Percentiles rank a stretch among this genome's conserved stretches.
These are phyloP conservation scores for Corchorus olitorius DNA, from an alignment of 345 rosid species.

Conservation along the genomic window DNA sequence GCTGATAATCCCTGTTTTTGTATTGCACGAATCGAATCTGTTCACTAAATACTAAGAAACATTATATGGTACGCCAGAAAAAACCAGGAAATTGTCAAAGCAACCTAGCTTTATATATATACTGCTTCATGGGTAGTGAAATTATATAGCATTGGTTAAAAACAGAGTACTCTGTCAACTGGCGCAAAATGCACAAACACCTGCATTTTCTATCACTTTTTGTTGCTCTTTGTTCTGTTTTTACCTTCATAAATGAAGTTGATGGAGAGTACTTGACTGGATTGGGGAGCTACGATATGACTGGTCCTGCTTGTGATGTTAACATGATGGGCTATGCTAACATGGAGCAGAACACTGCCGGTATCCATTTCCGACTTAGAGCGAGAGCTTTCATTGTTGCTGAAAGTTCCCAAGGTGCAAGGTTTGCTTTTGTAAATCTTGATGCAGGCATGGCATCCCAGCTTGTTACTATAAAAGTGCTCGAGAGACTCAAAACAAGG, in stretches of 20 bases:
- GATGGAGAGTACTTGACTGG: slow-evolving; percentile 51
- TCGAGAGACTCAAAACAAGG: slow-evolving; percentile 49
- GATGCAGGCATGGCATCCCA: slow-evolving; percentile 72
- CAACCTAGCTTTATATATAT: slow-evolving; percentile 3
- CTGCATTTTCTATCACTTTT: neutral
- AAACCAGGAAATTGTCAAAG: neutral
- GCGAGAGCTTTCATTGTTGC: slow-evolving; percentile 57
- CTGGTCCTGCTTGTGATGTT: slow-evolving; percentile 61
- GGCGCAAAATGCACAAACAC: slow-evolving; percentile 8
- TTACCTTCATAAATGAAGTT: neutral
- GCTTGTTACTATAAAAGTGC: slow-evolving; percentile 47
- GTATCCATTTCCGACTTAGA: slow-evolving; percentile 61
- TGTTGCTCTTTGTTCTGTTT: slow-evolving; percentile 4
- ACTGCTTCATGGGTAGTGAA: neutral
- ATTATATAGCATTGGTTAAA: neutral
- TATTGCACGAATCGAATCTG: neutral
- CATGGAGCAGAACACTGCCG: slow-evolving; percentile 47
- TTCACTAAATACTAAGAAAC: slow-evolving; percentile 28
- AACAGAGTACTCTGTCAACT: neutral
- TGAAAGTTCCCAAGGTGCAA: slow-evolving; percentile 37
- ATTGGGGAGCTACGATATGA: slow-evolving; percentile 57
- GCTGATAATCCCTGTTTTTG: neutral
- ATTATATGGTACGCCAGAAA: neutral
- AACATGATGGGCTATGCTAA: slow-evolving; percentile 73
- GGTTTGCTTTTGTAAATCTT: slow-evolving; percentile 64